A percentile compares a stretch with the other conserved stretches of the same genome.
phyloP scores from a whole-genome alignment of 148 eudicot species.

The Rhododendron mucronatum region DNA sequence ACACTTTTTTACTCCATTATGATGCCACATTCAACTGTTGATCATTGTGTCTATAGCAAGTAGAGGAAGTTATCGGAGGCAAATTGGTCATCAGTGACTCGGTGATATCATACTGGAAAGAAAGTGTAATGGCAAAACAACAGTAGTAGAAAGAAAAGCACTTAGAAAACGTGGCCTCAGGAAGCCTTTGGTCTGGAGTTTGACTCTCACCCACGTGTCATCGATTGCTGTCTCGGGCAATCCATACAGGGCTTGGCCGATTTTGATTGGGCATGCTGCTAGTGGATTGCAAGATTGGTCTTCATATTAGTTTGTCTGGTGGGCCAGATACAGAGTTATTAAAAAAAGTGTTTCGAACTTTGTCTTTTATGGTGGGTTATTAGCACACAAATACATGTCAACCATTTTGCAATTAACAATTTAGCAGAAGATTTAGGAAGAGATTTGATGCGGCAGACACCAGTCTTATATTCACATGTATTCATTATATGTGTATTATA shows the following conservation, averaged over 20 bases:
- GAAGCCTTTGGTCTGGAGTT: background rate
- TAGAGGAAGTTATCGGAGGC: background rate
- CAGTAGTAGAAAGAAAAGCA: background rate
- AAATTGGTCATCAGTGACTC: background rate
- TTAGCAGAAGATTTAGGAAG: background rate
- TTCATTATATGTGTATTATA: background rate
- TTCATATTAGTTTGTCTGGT: background rate
- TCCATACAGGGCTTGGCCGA: background rate
- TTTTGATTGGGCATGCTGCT: background rate
- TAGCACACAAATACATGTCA: background rate
- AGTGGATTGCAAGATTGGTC: background rate
- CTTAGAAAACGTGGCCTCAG: background rate
- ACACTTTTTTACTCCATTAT: background rate
- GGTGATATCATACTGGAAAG: background rate
- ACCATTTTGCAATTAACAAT: constrained; percentile 1
- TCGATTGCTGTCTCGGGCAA: background rate
- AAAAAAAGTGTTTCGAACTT: background rate
- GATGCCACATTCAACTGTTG: background rate
- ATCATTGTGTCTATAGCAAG: background rate
- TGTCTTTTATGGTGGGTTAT: background rate
- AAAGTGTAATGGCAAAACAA: background rate
- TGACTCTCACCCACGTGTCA: background rate
- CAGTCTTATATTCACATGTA: background rate
- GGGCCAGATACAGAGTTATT: background rate
- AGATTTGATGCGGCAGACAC: background rate